Conservation (phyloP, 148 eudicot genomes). For the Rhododendron ferrugineum region DNA sequence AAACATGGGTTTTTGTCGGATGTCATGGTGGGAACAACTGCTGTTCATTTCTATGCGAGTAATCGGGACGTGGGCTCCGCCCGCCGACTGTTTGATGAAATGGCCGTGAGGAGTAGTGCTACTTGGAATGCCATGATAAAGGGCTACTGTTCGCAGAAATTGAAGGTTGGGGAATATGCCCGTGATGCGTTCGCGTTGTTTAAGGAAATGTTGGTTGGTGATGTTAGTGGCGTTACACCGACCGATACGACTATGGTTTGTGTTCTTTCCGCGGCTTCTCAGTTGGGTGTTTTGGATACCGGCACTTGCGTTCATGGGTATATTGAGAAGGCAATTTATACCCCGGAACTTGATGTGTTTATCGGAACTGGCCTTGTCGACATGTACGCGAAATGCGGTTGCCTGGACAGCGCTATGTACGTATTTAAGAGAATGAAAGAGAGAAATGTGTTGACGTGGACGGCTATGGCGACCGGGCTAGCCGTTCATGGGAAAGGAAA, state of each 20-base stretch:
- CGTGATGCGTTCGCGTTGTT: conserved; percentile 30
- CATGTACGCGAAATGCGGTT: conserved; percentile 67
- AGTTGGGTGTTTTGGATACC: conserved; percentile 35
- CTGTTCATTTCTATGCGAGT: conserved; percentile 45
- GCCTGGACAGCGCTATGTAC: conserved; percentile 29
- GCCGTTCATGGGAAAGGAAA: conserved; percentile 60
- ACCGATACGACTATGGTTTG: conserved; percentile 46
- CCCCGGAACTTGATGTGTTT: conserved; percentile 38
- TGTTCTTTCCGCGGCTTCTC: conserved; percentile 50
- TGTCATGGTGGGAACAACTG: conserved; percentile 38
- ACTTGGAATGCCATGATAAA: conserved; percentile 65
- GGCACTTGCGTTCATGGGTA: conserved; percentile 56
- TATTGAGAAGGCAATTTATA: conserved; percentile 27
- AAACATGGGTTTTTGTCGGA: conserved; percentile 32
- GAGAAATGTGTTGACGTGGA: conserved; percentile 58
- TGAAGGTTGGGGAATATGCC: conserved; percentile 14
- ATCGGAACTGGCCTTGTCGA: conserved; percentile 54
- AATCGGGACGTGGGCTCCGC: conserved; percentile 29
- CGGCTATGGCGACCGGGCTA: conserved; percentile 49
- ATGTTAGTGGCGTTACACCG: conserved; percentile 15
- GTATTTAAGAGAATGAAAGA: conserved; percentile 34
- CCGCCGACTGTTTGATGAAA: conserved; percentile 54
- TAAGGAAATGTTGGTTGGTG: conserved; percentile 36
- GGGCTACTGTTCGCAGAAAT: conserved; percentile 46
- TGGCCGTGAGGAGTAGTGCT: conserved; percentile 37